Evolutionary conservation across 768 basidiomycete species (phyloP).

Genomic region (Podaxis sp.): DNA sequence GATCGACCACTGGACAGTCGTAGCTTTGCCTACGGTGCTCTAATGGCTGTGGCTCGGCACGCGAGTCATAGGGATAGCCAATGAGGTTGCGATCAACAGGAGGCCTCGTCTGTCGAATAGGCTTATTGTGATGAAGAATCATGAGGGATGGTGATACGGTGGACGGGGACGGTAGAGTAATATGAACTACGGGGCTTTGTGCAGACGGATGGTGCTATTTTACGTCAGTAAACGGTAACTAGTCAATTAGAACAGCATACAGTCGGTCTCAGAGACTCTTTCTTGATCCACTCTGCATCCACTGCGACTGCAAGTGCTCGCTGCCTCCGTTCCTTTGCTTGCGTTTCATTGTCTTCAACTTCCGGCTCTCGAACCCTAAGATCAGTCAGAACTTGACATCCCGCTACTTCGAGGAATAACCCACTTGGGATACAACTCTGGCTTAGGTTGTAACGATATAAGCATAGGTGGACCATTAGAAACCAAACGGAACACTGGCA

Average conservation of each 20-base stretch:
- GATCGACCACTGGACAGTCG: conserved; percentile 21
- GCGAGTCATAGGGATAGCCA: conserved; percentile 30
- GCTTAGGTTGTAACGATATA: conserved; percentile 41
- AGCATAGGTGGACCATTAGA: conserved; percentile 34
- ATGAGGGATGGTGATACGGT: conserved; percentile 21
- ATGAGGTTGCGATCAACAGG: conserved; percentile 26
- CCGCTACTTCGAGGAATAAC: background rate
- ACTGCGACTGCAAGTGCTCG: conserved; percentile 37
- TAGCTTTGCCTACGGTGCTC: conserved; percentile 6
- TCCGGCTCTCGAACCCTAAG: conserved; percentile 45
- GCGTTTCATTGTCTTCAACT: conserved; percentile 39
- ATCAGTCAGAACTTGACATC: background rate
- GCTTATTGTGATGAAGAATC: conserved; percentile 26
- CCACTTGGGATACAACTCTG: conserved; percentile 35
- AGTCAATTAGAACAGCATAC: conserved; percentile 14
- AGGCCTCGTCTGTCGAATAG: conserved; percentile 35
- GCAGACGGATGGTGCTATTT: conserved; percentile 3
- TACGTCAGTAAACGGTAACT: background rate
- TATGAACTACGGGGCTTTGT: background rate
- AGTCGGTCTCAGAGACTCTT: conserved; percentile 16
- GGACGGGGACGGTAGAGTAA: background rate
- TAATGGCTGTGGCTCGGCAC: conserved; percentile 9
- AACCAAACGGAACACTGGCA: conserved; percentile 45
- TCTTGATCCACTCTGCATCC: conserved; percentile 27
- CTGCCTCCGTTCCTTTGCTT: conserved; percentile 38